phyloP scores from a whole-genome alignment of 352 stramenopile species.

The Phytophthora rubi region DNA sequence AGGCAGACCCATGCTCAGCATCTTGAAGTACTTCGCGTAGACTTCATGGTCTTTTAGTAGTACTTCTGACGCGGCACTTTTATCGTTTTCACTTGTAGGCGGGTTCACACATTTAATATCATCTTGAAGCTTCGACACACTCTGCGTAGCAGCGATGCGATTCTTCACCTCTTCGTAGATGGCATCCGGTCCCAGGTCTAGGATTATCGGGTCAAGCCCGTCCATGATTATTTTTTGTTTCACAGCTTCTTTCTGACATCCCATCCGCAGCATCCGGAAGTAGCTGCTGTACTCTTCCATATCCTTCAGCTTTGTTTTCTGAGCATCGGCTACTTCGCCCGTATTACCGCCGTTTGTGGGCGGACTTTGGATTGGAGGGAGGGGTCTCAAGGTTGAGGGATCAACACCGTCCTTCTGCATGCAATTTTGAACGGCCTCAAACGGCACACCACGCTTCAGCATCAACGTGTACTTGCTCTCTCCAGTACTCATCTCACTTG shows the following conservation, averaged over 20 bases:
- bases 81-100: conserved; percentile 12
- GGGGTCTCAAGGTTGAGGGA: conserved; percentile 38
- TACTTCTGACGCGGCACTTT: conserved; percentile 11
- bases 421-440: conserved; percentile 76
- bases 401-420: conserved; percentile 74
- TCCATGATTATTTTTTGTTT: conserved; percentile 93
- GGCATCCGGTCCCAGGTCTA: conserved; percentile 66
- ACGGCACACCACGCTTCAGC: conserved; percentile 72
- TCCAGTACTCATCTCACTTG: conserved; percentile 4
- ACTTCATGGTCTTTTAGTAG: conserved; percentile 65
- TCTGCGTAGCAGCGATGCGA: conserved; percentile 41
- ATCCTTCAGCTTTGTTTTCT: conserved; percentile 55
- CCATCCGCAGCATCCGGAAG: conserved; percentile 95
- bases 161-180: conserved; percentile 71
- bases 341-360: neutral
- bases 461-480: conserved; percentile 67
- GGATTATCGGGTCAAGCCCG: conserved; percentile 75
- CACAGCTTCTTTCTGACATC: conserved; percentile 89
- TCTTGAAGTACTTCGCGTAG: conserved; percentile 94
- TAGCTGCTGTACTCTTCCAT: conserved; percentile 85
- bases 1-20: conserved; percentile 92
- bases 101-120: conserved; percentile 66
- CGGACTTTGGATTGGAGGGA: conserved; percentile 7
- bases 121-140: conserved; percentile 54
- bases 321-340: neutral